These are phyloP conservation scores for Prunus fruticosa DNA, from an alignment of 306 rosid species.

Conservation along the genomic window DNA sequence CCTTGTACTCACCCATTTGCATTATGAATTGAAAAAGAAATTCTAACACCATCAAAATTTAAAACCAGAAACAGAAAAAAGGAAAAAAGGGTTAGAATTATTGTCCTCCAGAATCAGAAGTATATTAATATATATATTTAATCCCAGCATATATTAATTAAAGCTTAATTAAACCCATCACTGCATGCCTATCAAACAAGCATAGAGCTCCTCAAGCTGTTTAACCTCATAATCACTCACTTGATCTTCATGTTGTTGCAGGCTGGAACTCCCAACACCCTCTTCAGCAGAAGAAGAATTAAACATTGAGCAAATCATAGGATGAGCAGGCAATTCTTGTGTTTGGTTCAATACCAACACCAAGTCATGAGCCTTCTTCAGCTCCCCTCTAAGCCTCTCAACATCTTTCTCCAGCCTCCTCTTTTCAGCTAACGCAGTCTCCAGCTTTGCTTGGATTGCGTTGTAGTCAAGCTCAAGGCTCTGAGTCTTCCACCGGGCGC, in stretches of 20 bases:
- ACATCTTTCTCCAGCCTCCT: constrained; percentile 50
- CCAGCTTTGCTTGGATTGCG: constrained; percentile 40
- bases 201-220: constrained; percentile 47
- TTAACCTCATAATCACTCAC: constrained; percentile 23
- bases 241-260: constrained; percentile 6
- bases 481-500: constrained; percentile 62
- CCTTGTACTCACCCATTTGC: no score
- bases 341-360: constrained; percentile 19
- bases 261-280: constrained; percentile 27
- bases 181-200: constrained; percentile 36
- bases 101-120: neutral
- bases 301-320: constrained; percentile 1
- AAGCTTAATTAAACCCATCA: neutral
- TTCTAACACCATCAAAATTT: neutral
- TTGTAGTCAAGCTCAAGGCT: constrained; percentile 46
- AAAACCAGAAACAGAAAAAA: neutral
- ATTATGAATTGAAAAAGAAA: neutral
- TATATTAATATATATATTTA: neutral
- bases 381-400: constrained; percentile 45
- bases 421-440: constrained; percentile 46
- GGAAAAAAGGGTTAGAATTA: neutral
- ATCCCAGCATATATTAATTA: neutral
- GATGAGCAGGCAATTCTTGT: neutral
- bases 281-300: constrained; percentile 17
- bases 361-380: constrained; percentile 39